Conservation (phyloP, 2,329 filamentous ascomycete genomes). For the Sporothrix variecibatus region DNA sequence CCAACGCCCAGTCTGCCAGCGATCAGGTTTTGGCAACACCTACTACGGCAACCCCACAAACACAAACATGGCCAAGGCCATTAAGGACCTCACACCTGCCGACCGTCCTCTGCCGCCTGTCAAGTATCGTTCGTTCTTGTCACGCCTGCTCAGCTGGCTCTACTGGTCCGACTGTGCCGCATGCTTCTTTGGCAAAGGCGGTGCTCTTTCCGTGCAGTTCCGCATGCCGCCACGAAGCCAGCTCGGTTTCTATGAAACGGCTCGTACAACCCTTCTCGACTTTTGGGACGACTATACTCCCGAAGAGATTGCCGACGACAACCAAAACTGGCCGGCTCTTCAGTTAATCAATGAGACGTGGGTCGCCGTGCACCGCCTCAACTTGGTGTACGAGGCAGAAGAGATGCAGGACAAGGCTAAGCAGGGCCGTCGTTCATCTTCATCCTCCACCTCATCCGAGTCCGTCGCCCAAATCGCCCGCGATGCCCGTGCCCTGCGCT, state of each 20-base stretch:
- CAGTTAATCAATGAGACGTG: conserved; percentile 24
- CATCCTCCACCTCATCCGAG: background rate
- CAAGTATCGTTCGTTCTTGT: conserved; percentile 22
- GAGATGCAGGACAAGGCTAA: background rate
- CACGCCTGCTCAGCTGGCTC: conserved; percentile 23
- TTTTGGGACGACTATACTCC: conserved; percentile 25
- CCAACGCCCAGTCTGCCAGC: background rate
- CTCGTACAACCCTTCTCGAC: conserved; percentile 22
- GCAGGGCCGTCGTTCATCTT: background rate
- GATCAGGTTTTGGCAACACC: background rate
- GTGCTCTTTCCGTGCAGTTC: conserved; percentile 2
- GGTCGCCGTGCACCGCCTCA: conserved; percentile 20
- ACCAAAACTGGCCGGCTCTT: conserved; percentile 23
- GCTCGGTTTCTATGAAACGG: conserved; percentile 12
- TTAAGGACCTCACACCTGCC: background rate
- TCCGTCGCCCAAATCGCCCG: conserved; percentile 10
- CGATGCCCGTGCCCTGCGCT: background rate
- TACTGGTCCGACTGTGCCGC: conserved; percentile 22
- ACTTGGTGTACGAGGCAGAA: background rate
- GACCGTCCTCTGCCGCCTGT: conserved; percentile 16
- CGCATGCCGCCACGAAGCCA: conserved; percentile 1
- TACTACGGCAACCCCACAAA: background rate
- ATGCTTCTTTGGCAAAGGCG: conserved; percentile 22
- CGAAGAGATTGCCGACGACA: conserved; percentile 24
- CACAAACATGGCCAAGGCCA: background rate